These are phyloP conservation scores for Yamagishiella unicocca DNA, from an alignment of 139 green algal genomes.

Conservation along the genomic window DNA sequence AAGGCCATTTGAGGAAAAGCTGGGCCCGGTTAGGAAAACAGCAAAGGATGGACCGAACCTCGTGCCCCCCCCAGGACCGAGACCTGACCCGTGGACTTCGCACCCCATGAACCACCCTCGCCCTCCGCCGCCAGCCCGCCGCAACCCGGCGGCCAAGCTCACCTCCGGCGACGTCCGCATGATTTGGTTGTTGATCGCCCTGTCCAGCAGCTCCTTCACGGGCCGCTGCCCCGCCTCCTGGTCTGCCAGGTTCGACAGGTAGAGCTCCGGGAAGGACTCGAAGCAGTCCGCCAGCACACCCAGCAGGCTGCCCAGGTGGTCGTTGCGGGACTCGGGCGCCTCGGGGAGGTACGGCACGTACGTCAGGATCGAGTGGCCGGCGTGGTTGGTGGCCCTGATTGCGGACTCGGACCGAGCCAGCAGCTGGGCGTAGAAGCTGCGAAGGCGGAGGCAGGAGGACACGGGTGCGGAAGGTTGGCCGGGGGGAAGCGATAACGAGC, in stretches of 20 bases:
- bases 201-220: slow-evolving; percentile 33
- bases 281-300: slow-evolving; percentile 57
- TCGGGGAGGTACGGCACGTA: slow-evolving; percentile 40
- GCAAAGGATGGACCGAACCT: no score
- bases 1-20: background rate
- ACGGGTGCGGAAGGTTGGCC: no score
- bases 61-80: no score
- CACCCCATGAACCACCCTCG: background rate
- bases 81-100: background rate
- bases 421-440: slow-evolving; percentile 37
- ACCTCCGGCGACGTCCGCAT: slow-evolving; percentile 25
- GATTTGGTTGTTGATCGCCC: slow-evolving; percentile 33
- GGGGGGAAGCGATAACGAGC: no score
- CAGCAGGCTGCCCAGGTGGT: slow-evolving; percentile 58
- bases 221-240: slow-evolving; percentile 42
- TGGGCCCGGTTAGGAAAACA: no score
- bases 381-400: slow-evolving; percentile 31
- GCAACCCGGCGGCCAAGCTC: no score
- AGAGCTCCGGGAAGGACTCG: slow-evolving; percentile 65
- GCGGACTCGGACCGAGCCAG: slow-evolving; percentile 21
- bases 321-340: slow-evolving; percentile 8
- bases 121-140: no score
- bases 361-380: slow-evolving; percentile 14
- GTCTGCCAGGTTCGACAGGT: slow-evolving; percentile 42
- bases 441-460: background rate